Evolutionary conservation across 306 rosid genomes (phyloP), one percentile per base, ranked within the genome.

Genomic region (Quercus robur): DNA sequence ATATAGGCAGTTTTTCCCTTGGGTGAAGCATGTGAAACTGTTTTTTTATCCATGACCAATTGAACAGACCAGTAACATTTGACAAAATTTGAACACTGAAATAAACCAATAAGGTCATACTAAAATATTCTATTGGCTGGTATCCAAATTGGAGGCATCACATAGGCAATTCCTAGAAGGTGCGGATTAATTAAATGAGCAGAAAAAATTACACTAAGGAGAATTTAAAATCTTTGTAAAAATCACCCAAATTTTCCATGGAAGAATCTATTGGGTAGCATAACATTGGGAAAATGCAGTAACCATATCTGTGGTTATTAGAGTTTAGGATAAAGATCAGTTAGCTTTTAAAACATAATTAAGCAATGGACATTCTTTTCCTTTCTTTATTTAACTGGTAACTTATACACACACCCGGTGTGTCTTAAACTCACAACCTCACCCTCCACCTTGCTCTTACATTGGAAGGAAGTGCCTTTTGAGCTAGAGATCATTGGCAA

Each of bases 41-140:
- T 25, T 63, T 63, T 63, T 41, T 70, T 68, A 54, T 33, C 20
- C 20, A 52, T 30, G 69, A 82, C 62, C 74, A 35, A 66, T 56
- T 44, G 70, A 78, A 85, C 57, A 17, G 69, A 70, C 76, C 68
- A 10, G 38, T 21, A 80, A 77, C n/a, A 72, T 74, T 55, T 44
- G 25, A 41, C 75, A 46, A 28, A 5, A 61, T 38, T 33, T 58
- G 44, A 20, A n/a, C 28, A 52, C 20, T 33, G 1, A 31, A 33
- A 77, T 33, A 74, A 69, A 70, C 57, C 23, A 70, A 75, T 44
- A 28, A 77, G 31, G 17, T 70, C 31, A 23, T 44, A 70, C 1
- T 13, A 18, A 38, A 70, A 38, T 41, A 64, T 64, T 6, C 13
- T 64, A 64, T 30, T 64, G 17, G 17, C 70, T 30, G 70, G 23